These are phyloP conservation scores for Fusarium domesticum DNA, from an alignment of 2,329 filamentous ascomycete genomes.

Conservation along the genomic window DNA sequence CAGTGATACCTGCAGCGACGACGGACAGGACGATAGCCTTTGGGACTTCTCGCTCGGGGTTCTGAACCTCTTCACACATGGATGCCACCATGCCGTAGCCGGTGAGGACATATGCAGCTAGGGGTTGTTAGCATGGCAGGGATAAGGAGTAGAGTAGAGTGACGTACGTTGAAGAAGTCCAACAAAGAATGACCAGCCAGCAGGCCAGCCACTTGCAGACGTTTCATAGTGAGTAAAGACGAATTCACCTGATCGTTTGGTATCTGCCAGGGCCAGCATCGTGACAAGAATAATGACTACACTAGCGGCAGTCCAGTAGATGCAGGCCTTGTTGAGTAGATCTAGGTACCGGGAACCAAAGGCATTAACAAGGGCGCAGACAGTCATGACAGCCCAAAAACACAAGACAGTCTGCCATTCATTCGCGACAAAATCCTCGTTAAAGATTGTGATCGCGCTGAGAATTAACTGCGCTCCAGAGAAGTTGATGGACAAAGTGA, in stretches of 20 bases:
- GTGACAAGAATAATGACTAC: slow-evolving; percentile 70
- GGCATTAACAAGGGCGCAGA: slow-evolving; percentile 65
- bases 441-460: slow-evolving; percentile 63
- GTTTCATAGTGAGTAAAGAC: slow-evolving; percentile 71
- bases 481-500: slow-evolving; percentile 69
- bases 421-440: slow-evolving; percentile 56
- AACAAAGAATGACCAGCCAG: slow-evolving; percentile 58
- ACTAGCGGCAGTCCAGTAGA: slow-evolving; percentile 69
- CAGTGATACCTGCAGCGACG: slow-evolving; percentile 61
- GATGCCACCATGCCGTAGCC: slow-evolving; percentile 53
- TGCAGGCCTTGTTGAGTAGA: slow-evolving; percentile 66
- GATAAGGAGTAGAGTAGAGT: slow-evolving; percentile 26
- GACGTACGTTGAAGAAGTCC: slow-evolving; percentile 49
- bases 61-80: slow-evolving; percentile 61
- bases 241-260: slow-evolving; percentile 61
- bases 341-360: slow-evolving; percentile 60
- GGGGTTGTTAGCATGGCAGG: slow-evolving; percentile 6
- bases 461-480: slow-evolving; percentile 67
- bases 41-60: slow-evolving; percentile 59
- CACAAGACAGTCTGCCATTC: slow-evolving; percentile 73
- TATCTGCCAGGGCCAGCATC: slow-evolving; percentile 60
- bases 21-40: slow-evolving; percentile 67
- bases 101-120: slow-evolving; percentile 40
- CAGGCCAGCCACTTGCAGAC: slow-evolving; percentile 64
- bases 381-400: slow-evolving; percentile 64